These are phyloP conservation scores for Erythrophleum ivorense DNA, from an alignment of 331 rosid genomes.

Conservation along the genomic window DNA sequence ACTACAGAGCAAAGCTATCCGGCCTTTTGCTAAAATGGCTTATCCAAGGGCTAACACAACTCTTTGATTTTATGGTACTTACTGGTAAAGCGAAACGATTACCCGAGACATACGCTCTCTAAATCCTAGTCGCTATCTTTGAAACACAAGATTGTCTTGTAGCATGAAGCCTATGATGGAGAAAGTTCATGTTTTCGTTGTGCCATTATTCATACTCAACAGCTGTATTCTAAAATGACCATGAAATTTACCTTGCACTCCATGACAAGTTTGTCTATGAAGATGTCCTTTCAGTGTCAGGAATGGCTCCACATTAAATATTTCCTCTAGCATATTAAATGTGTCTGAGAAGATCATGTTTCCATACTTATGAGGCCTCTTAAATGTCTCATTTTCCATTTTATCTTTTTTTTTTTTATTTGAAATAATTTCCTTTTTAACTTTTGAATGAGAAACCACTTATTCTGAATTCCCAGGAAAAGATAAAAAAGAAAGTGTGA, in stretches of 20 bases:
- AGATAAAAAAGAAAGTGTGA: not conserved
- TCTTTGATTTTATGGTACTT: too few relatives aligned
- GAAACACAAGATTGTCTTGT: not conserved
- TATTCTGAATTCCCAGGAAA: not conserved
- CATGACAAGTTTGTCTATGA: not conserved
- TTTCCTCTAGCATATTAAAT: slow-evolving; percentile 3
- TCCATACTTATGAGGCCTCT: slow-evolving; percentile 42
- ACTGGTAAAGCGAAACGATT: too few relatives aligned
- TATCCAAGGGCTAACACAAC: too few relatives aligned
- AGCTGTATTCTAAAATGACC: slow-evolving; percentile 1
- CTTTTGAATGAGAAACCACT: not conserved
- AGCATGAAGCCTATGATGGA: not conserved
- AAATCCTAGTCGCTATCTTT: not conserved
- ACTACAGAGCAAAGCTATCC: too few relatives aligned
- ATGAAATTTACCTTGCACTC: not conserved
- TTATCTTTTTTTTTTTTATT: not conserved
- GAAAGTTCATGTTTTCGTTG: not conserved
- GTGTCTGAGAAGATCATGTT: slow-evolving; percentile 41
- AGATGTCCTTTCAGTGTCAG: slow-evolving; percentile 45
- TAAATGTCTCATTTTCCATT: slow-evolving; percentile 29
- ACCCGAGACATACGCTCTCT: too few relatives aligned
- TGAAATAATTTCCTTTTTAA: not conserved
- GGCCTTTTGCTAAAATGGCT: too few relatives aligned
- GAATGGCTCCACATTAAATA: slow-evolving; percentile 34
- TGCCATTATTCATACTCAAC: not conserved